Evolutionary conservation across 169 alveolate species (phyloP), one percentile per base, ranked within the genome.

Genomic region (Cryptosporidium tyzzeri): DNA sequence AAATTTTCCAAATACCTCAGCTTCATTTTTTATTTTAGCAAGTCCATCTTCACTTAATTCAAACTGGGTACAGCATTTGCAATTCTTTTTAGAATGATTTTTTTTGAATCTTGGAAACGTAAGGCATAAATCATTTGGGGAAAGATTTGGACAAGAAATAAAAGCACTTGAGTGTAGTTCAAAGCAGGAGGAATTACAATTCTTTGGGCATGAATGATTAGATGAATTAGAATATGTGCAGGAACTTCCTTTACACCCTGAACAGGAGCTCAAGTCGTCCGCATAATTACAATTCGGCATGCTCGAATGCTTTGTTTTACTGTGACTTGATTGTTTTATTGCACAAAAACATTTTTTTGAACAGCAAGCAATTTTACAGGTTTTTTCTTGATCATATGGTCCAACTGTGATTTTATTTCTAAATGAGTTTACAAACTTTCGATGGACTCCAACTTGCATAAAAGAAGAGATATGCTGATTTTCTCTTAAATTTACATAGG

Each of bases 361-460:
- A 5, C 8, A 14, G 18, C 21, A 48, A 14, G 3, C n/a, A 48
- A 16, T 48, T 12, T 48, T 16, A 48, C 21, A 41, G 62, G 29
- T 55, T 55, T 55, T 55, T 26, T 55, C 67, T 9, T 55, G 29
- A 55, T 37, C 1, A 55, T 55, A 55, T 9, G 67, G 35, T 10
- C 12, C 14, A 55, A 55, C 67, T 2, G 26, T 14, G 18, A 65
- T 29, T 33, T 65, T 10, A 14, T 65, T 23, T 33, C 12, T 65
- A 37, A 7, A 65, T 65, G 71, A 53, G 50, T 65, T 65, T 18
- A 65, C 71, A 65, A 33, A 65, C 2, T 33, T 31, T 4, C 48
- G 4, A 8, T 9, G 10, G 26, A 29, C 21, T 31, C 48, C 48
- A 33, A 16, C 31, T 33, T 26, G 67, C 7, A 21, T 26, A 55